These are phyloP conservation scores for Eryngium alpinum DNA, from an alignment of 140 eudicot species.

Conservation along the genomic window DNA sequence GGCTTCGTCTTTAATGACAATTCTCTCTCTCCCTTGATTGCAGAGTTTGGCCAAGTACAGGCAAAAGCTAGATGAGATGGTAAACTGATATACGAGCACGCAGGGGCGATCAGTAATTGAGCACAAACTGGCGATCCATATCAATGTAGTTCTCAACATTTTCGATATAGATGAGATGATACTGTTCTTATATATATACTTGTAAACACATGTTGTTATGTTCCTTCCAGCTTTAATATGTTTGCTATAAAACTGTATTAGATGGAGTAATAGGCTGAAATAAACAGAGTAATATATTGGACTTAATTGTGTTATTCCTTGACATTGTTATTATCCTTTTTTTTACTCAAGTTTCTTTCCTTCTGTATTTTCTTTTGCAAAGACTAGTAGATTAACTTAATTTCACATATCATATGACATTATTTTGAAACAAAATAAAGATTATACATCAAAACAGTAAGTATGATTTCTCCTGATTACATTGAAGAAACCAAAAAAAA, in stretches of 20 bases:
- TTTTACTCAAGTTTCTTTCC: too few relatives aligned
- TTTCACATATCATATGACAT: too few relatives aligned
- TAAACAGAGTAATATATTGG: too few relatives aligned
- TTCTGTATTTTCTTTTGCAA: too few relatives aligned
- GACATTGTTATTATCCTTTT: background rate
- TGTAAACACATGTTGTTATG: conserved; percentile 1
- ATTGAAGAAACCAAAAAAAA: too few relatives aligned
- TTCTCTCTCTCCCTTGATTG: background rate
- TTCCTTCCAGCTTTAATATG: background rate
- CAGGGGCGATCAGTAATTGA: background rate
- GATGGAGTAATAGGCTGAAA: background rate
- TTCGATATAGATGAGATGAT: too few relatives aligned
- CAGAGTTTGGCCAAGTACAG: conserved; percentile 96
- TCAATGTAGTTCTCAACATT: conserved; percentile 8
- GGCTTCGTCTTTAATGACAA: background rate
- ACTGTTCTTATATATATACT: background rate
- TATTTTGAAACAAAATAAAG: too few relatives aligned
- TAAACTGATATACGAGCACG: conserved; percentile 25
- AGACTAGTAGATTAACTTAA: too few relatives aligned
- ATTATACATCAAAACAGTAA: too few relatives aligned
- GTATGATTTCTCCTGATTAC: too few relatives aligned
- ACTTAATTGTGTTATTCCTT: too few relatives aligned
- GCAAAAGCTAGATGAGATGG: conserved; percentile 80
- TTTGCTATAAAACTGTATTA: background rate
- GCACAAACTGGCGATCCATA: conserved; percentile 3